phyloP scores from a whole-genome alignment of 169 alveolate genomes.

The Perkinsus marinus region DNA sequence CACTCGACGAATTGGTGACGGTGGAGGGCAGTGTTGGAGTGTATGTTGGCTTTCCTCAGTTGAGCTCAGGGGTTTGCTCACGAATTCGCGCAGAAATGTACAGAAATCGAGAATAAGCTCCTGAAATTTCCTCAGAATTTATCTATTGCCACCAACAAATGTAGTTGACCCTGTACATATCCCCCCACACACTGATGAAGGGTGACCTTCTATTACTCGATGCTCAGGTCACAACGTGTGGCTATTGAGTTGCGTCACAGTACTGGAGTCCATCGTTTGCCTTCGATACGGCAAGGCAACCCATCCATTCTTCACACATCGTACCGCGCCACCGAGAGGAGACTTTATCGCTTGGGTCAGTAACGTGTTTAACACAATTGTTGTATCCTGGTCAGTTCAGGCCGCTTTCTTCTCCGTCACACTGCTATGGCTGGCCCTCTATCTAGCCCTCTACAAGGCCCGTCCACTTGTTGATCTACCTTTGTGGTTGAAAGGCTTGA shows the following conservation, averaged over 20 bases:
- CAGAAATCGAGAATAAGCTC: too few species aligned
- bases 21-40: too few species aligned
- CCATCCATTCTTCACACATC: neutral
- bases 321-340: neutral
- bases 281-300: slow-evolving; percentile 20
- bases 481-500: neutral
- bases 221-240: slow-evolving; percentile 19
- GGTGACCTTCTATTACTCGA: too few species aligned
- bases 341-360: neutral
- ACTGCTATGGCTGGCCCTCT: neutral
- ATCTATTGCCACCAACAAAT: too few species aligned
- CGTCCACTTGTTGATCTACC: neutral
- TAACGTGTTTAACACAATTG: too few species aligned
- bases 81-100: too few species aligned
- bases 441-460: neutral
- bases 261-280: slow-evolving; percentile 10
- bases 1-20: slow-evolving; percentile 3
- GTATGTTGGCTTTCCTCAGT: too few species aligned
- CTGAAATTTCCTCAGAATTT: too few species aligned
- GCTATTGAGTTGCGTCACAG: slow-evolving; percentile 8
- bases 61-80: too few species aligned
- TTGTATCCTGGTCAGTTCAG: too few species aligned
- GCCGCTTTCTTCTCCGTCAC: neutral
- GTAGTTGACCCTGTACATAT: too few species aligned
- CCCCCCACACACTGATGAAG: too few species aligned